A percentile compares a stretch with the other conserved stretches of the same genome.
Conservation (phyloP, 2,329 filamentous ascomycete species). For the Aureobasidium sp. region DNA sequence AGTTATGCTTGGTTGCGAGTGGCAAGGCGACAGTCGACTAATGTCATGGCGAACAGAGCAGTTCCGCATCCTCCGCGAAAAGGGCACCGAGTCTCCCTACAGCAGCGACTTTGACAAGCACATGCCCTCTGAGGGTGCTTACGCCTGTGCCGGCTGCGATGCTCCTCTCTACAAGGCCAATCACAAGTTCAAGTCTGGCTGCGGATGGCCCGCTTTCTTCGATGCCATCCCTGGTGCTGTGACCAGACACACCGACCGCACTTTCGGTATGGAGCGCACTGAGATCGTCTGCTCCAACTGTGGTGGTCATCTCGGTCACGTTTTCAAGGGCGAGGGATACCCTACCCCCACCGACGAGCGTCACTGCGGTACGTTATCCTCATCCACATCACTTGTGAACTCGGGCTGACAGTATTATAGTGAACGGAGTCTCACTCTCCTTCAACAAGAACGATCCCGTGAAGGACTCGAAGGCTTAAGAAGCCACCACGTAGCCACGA, state of each 20-base stretch:
- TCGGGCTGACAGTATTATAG: background rate
- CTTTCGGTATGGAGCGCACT: conserved; percentile 74
- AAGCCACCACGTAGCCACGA: background rate
- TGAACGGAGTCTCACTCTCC: conserved; percentile 85
- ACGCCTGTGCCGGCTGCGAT: conserved; percentile 78
- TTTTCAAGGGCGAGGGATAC: conserved; percentile 84
- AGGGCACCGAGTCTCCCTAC: conserved; percentile 78
- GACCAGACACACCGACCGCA: conserved; percentile 65
- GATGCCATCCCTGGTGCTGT: conserved; percentile 91
- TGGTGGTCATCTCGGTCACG: conserved; percentile 83
- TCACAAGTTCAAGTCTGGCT: conserved; percentile 94
- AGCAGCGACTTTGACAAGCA: conserved; percentile 85
- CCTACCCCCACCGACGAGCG: conserved; percentile 84
- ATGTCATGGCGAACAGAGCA: conserved; percentile 55
- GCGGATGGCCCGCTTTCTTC: conserved; percentile 97
- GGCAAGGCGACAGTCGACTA: background rate
- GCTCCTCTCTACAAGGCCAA: conserved; percentile 84
- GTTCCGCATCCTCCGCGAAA: conserved; percentile 85
- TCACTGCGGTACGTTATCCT: conserved; percentile 55
- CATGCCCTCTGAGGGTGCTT: conserved; percentile 65
- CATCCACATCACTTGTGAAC: too few relatives aligned
- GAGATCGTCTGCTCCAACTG: conserved; percentile 96
- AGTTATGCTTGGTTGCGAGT: conserved; percentile 13
- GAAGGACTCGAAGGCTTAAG: conserved; percentile 15
- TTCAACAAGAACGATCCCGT: conserved; percentile 61